Evolutionary conservation across 257 asterid genomes (phyloP).

Genomic region (Forsythia suspensa): DNA sequence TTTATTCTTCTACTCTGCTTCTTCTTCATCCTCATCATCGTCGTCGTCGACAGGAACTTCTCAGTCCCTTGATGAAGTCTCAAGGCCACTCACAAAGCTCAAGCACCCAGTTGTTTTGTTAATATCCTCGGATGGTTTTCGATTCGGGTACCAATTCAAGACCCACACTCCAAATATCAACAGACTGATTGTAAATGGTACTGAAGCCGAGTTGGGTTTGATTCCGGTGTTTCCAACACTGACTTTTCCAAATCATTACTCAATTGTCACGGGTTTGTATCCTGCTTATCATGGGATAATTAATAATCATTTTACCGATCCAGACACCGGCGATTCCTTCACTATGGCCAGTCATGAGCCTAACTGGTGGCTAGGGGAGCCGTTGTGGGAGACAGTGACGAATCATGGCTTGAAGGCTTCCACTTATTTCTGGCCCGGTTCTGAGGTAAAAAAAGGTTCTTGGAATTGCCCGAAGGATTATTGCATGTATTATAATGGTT

Average conservation of each 20-base stretch:
- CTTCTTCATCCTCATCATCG: neutral
- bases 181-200: constrained; percentile 37
- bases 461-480: constrained; percentile 39
- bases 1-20: constrained; percentile 19
- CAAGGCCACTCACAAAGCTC: constrained; percentile 36
- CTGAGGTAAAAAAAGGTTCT: constrained; percentile 43
- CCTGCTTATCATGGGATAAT: constrained; percentile 52
- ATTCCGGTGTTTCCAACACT: constrained; percentile 50
- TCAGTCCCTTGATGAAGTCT: neutral
- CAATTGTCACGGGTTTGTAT: constrained; percentile 51
- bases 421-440: constrained; percentile 51
- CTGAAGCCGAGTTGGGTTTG: constrained; percentile 45
- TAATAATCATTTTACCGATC: constrained; percentile 39
- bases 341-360: constrained; percentile 42
- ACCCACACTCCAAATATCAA: constrained; percentile 37
- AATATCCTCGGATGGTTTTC: constrained; percentile 50
- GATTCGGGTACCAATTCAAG: constrained; percentile 52
- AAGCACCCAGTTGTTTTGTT: constrained; percentile 40
- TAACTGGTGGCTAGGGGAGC: constrained; percentile 54
- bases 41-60: neutral
- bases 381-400: constrained; percentile 49
- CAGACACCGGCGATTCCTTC: constrained; percentile 33
- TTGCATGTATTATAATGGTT: constrained; percentile 35
- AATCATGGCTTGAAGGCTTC: constrained; percentile 47
- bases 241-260: constrained; percentile 50